These are phyloP conservation scores for Wickerhamomyces hampshirensis DNA, from an alignment of 805 yeast genomes.

Conservation along the genomic window DNA sequence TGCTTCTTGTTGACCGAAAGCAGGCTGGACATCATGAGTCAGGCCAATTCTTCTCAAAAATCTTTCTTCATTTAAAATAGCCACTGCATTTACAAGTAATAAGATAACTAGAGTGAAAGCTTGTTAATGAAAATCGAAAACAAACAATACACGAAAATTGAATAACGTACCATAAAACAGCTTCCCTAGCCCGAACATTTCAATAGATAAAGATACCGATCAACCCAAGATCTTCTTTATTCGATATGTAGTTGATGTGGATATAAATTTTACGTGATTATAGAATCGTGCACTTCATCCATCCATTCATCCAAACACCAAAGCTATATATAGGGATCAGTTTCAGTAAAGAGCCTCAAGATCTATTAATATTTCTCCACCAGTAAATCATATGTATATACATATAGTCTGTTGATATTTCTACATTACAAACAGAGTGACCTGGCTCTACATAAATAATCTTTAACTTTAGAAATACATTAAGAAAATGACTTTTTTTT, in stretches of 20 bases:
- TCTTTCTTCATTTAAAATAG: conserved; percentile 76
- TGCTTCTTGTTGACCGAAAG: conserved; percentile 41
- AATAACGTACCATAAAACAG: conserved; percentile 40
- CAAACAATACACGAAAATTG: neutral
- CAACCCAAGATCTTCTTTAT: no score
- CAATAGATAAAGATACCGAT: no score
- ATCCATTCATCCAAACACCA: no score
- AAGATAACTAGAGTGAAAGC: conserved; percentile 32
- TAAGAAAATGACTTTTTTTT: conserved; percentile 8
- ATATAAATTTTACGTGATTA: no score
- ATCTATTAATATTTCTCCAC: no score
- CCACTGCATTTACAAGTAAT: conserved; percentile 65
- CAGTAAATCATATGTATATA: neutral
- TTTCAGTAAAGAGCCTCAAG: no score
- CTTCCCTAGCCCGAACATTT: conserved; percentile 57
- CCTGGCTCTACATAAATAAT: neutral
- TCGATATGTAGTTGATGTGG: no score
- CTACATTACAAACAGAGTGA: neutral
- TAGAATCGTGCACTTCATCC: no score
- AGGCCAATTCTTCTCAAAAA: conserved; percentile 64
- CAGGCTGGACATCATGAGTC: conserved; percentile 30
- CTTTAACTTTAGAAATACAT: conserved; percentile 4
- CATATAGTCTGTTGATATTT: neutral
- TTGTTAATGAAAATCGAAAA: conserved; percentile 1
- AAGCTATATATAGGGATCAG: no score